phyloP scores from a whole-genome alignment of 139 green algal species.

The Tetraselmis chui region DNA sequence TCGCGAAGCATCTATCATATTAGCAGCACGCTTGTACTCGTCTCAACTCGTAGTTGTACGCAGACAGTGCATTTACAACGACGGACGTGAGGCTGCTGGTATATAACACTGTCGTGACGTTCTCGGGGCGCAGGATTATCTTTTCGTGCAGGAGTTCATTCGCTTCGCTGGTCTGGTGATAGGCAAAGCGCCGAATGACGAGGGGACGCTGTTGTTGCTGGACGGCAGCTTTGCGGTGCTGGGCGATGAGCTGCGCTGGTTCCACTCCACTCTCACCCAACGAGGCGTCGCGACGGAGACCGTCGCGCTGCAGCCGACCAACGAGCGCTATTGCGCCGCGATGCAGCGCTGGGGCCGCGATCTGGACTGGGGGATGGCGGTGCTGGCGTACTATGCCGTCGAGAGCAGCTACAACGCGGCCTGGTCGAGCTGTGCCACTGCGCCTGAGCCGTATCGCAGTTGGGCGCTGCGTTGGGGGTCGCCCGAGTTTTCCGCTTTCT shows the following conservation, averaged over 20 bases:
- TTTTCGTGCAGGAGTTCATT: background rate
- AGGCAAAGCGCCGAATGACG: background rate
- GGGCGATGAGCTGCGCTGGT: background rate
- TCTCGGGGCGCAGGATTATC: background rate
- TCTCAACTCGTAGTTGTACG: no score
- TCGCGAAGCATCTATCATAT: no score
- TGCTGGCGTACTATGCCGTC: background rate
- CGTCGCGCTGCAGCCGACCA: background rate
- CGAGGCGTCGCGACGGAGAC: background rate
- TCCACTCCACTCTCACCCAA: background rate
- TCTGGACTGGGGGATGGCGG: background rate
- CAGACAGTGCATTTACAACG: no score
- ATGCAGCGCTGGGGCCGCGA: background rate
- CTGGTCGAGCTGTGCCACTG: background rate
- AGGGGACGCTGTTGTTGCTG: background rate
- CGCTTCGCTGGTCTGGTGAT: background rate
- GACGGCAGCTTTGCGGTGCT: background rate
- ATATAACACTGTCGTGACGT: no score
- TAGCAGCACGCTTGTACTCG: no score
- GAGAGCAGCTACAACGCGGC: background rate
- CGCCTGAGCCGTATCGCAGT: background rate
- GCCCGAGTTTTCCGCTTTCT: background rate
- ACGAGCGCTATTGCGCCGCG: background rate
- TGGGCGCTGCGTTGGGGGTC: background rate
- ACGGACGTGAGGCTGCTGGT: no score